Evolutionary conservation across 306 rosid species (phyloP).

Genomic region (Mimosa bimucronata): DNA sequence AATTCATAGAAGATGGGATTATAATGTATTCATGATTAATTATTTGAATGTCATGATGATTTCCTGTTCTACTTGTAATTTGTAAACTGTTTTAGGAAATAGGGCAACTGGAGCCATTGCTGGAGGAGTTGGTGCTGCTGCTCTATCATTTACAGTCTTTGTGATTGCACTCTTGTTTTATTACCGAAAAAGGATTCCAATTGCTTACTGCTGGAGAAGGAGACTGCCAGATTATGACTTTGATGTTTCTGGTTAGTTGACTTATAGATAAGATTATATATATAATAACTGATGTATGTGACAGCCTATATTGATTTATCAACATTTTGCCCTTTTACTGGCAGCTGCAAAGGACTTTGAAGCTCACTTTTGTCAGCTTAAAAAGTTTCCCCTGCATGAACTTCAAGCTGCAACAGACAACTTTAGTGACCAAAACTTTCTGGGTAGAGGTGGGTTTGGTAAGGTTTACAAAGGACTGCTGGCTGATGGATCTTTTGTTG

Average conservation of each 20-base stretch:
- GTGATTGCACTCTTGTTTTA: constrained; percentile 62
- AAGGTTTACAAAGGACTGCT: constrained; percentile 35
- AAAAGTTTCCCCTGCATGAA: constrained; percentile 34
- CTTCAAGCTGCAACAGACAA: constrained; percentile 27
- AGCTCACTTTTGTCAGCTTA: constrained; percentile 33
- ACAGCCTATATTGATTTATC: constrained; percentile 21
- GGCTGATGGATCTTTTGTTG: constrained; percentile 32
- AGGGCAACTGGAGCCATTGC: constrained; percentile 68
- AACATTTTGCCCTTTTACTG: background rate
- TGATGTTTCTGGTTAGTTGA: constrained; percentile 73
- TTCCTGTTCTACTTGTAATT: background rate
- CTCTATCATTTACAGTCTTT: constrained; percentile 67
- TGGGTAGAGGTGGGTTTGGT: constrained; percentile 33
- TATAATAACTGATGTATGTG: background rate
- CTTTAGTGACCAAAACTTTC: constrained; percentile 15
- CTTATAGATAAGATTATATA: background rate
- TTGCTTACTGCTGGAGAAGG: constrained; percentile 47
- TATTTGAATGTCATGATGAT: background rate
- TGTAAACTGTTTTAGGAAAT: constrained; percentile 44
- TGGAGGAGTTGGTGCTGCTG: constrained; percentile 79
- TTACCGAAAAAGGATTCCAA: background rate
- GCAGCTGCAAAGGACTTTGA: constrained; percentile 32
- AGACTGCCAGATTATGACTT: constrained; percentile 60
- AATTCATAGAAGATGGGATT: background rate
- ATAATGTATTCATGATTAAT: too few relatives aligned